Evolutionary conservation across 352 stramenopile species (phyloP).

Genomic region (Phytophthora tentaculata): DNA sequence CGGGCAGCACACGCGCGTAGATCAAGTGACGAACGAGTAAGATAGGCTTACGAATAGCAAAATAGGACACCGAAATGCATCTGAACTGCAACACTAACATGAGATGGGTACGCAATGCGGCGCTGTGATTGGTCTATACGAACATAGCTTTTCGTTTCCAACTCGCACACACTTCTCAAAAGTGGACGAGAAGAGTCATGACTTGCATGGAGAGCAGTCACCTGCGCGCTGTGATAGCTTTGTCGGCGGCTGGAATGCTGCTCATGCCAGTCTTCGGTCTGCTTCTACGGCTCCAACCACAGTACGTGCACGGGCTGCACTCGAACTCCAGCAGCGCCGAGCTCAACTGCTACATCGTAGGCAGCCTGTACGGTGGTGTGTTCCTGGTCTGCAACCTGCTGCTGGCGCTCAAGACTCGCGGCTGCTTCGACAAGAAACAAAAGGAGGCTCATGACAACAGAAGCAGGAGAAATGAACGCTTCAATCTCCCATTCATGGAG

Average conservation of each 20-base stretch:
- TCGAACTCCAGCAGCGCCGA: slow-evolving; percentile 47
- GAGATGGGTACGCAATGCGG: slow-evolving; percentile 17
- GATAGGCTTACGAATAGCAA: not conserved
- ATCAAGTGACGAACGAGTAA: slow-evolving; percentile 7
- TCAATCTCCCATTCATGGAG: slow-evolving; percentile 40
- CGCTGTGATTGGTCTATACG: slow-evolving; percentile 24
- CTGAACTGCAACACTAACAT: not conserved
- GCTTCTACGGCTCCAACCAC: slow-evolving; percentile 60
- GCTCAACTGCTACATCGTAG: slow-evolving; percentile 70
- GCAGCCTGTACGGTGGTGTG: slow-evolving; percentile 51
- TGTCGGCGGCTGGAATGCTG: slow-evolving; percentile 57
- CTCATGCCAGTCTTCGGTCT: slow-evolving; percentile 65
- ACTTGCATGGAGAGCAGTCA: slow-evolving; percentile 41
- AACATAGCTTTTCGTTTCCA: slow-evolving; percentile 18
- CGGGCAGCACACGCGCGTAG: slow-evolving; percentile 25
- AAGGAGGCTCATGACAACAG: slow-evolving; percentile 6
- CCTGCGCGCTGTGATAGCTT: slow-evolving; percentile 44
- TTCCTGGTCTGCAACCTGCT: slow-evolving; percentile 41
- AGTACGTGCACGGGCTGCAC: slow-evolving; percentile 64
- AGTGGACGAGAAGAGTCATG: too few species aligned
- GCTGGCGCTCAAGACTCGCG: slow-evolving; percentile 29
- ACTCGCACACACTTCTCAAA: slow-evolving; percentile 15
- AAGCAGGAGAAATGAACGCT: slow-evolving; percentile 28
- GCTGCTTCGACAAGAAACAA: slow-evolving; percentile 12
- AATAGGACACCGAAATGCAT: slow-evolving; percentile 5